Percentiles rank a stretch among this genome's conserved stretches.
phyloP scores from a whole-genome alignment of 208 protist species.

The Trypanosoma lewisi region DNA sequence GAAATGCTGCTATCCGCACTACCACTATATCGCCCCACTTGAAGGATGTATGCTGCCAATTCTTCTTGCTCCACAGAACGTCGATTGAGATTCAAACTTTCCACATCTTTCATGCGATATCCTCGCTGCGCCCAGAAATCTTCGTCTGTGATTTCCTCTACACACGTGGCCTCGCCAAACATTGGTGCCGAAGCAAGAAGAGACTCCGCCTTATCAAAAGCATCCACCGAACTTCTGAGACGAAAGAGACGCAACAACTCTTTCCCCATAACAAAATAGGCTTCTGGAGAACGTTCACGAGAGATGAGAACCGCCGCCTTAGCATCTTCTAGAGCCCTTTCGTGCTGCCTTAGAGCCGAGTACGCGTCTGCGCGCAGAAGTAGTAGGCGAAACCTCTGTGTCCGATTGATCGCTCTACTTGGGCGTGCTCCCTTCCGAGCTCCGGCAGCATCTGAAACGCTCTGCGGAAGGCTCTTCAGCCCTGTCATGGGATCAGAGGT shows the following conservation, averaged over 20 bases:
- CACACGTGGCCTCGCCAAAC: background rate
- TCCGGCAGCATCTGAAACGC: slow-evolving; percentile 11
- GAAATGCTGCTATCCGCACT: background rate
- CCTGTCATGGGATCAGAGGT: background rate
- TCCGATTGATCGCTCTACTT: slow-evolving; percentile 40
- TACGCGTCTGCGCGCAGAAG: slow-evolving; percentile 73
- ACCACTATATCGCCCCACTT: background rate
- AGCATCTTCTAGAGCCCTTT: slow-evolving; percentile 61
- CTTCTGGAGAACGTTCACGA: slow-evolving; percentile 51
- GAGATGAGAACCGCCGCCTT: slow-evolving; percentile 47
- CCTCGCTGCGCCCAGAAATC: slow-evolving; percentile 77
- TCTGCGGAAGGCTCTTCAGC: slow-evolving; percentile 20
- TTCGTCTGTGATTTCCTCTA: slow-evolving; percentile 37
- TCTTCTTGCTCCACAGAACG: slow-evolving; percentile 50
- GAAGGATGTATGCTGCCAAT: background rate
- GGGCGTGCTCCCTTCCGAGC: background rate
- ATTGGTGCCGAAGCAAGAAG: slow-evolving; percentile 27
- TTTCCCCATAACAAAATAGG: slow-evolving; percentile 63
- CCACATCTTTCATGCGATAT: slow-evolving; percentile 48
- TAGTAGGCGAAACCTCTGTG: slow-evolving; percentile 58
- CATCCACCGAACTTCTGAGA: slow-evolving; percentile 40
- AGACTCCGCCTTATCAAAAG: slow-evolving; percentile 68
- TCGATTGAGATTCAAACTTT: slow-evolving; percentile 33
- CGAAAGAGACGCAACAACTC: slow-evolving; percentile 58
- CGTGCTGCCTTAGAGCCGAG: slow-evolving; percentile 48